Conservation (phyloP, 768 basidiomycete genomes). For the Hortiboletus flavorubellus region DNA sequence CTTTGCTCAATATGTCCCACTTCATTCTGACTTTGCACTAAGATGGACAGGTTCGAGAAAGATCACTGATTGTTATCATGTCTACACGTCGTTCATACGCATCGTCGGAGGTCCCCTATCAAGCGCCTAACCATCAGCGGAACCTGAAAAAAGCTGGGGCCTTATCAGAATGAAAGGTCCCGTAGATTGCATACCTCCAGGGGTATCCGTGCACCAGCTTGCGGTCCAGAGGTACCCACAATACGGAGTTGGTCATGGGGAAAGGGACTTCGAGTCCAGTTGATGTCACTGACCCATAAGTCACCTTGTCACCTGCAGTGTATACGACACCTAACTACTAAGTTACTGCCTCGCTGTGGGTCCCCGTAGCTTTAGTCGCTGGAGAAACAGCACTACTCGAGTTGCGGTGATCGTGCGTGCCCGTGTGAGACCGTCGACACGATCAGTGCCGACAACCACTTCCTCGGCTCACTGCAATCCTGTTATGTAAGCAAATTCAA, state of each 20-base stretch:
- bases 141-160: conserved; percentile 30
- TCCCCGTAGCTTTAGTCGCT: conserved; percentile 27
- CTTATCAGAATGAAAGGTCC: not conserved
- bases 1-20: not conserved
- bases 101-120: conserved; percentile 34
- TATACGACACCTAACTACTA: conserved; percentile 48
- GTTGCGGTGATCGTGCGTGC: conserved; percentile 2
- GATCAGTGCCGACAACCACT: no score
- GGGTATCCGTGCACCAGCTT: conserved; percentile 61
- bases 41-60: not conserved
- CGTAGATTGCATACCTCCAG: conserved; percentile 33
- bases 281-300: conserved; percentile 43
- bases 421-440: no score
- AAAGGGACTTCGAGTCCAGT: not conserved
- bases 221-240: conserved; percentile 43
- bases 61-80: not conserved
- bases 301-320: conserved; percentile 48
- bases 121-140: conserved; percentile 54
- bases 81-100: not conserved
- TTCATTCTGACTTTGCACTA: not conserved
- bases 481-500: not conserved
- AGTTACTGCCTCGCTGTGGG: conserved; percentile 47
- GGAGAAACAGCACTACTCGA: conserved; percentile 13
- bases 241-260: not conserved
- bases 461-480: conserved; percentile 5